Evolutionary conservation across 106 monocot species (phyloP), one percentile per base, ranked within the genome.

Genomic region (Acanthochlamys bracteata): DNA sequence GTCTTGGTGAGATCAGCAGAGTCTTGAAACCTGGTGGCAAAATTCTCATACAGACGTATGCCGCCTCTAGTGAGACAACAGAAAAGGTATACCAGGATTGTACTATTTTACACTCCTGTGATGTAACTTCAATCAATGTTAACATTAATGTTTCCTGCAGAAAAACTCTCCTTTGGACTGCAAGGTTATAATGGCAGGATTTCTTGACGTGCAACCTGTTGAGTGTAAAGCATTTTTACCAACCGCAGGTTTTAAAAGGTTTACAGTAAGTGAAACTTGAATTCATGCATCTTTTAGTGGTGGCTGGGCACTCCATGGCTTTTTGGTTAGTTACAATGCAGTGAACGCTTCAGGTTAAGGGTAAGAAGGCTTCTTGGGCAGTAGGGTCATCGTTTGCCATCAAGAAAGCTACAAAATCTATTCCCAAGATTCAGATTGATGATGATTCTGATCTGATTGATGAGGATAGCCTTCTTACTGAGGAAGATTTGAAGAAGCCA

Each of bases 401-500:
- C 4, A 90, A 85, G 69, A 90, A 83, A 66, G 24, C 60, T 10
- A 55, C 42, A 16, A 84, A 61, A 21, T 24, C 27, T 45, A 57
- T 88, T 40, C 90, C 88, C 0, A 96, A 87, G 71, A 79, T 96
- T 68, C 75, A 88, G 42, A 65, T 91, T 26, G 88, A 80, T 57
- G 88, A 91, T 65, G 96, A 91, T 16, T 83, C 75, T 20, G 87
- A 96, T 70, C 61, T 96, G 27, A 96, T 96, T 21, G 96, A 96
- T 60, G 96, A 96, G 72, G 96, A 91, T 23, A 91, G 83, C 46
- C 88, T 96, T 25, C 68, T 96, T 13, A 88, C 82, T 2, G 96
- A 91, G 51, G 96, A 96, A 73, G 90, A 91, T 69, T 55, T 96
- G 71, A 88, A 80, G 71, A 96, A 88, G 70, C 96, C 88, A 55